These are phyloP conservation scores for Tuber umbilicatum DNA, from an alignment of 495 filamentous ascomycete genomes.

Conservation along the genomic window DNA sequence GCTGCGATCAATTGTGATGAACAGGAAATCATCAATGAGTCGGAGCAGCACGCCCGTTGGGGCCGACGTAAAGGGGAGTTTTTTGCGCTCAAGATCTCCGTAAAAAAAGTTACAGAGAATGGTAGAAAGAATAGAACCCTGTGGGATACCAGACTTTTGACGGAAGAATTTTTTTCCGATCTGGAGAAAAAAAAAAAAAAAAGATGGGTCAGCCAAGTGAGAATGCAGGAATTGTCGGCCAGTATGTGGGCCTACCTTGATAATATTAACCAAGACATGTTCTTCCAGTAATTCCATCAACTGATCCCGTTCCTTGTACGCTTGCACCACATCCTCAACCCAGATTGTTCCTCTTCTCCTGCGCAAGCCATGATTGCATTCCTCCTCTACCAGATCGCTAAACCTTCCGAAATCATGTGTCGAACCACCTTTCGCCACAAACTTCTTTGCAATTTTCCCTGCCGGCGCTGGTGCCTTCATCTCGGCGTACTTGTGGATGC, in stretches of 20 bases:
- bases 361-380: slow-evolving; percentile 39
- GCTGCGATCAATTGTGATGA: slow-evolving; percentile 63
- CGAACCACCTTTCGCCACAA: slow-evolving; percentile 55
- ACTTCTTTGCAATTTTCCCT: slow-evolving; percentile 56
- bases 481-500: slow-evolving; percentile 67
- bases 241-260: slow-evolving; percentile 48
- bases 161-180: slow-evolving; percentile 85
- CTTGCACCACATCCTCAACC: slow-evolving; percentile 54
- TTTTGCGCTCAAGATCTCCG: slow-evolving; percentile 66
- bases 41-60: slow-evolving; percentile 63
- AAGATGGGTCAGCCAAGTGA: neutral
- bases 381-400: slow-evolving; percentile 50
- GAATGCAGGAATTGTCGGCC: neutral
- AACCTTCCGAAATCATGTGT: slow-evolving; percentile 51
- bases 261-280: slow-evolving; percentile 73
- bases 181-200: neutral
- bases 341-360: slow-evolving; percentile 65
- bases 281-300: slow-evolving; percentile 65
- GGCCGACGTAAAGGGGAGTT: slow-evolving; percentile 58
- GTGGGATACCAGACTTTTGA: slow-evolving; percentile 83
- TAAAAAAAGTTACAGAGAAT: slow-evolving; percentile 93
- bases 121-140: slow-evolving; percentile 81
- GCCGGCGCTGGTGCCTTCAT: slow-evolving; percentile 48
- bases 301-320: slow-evolving; percentile 50
- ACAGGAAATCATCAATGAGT: slow-evolving; percentile 84